A percentile compares a stretch with the other conserved stretches of the same genome.
phyloP scores from a whole-genome alignment of 768 basidiomycete genomes.

The Asterophora lycoperdoides region DNA sequence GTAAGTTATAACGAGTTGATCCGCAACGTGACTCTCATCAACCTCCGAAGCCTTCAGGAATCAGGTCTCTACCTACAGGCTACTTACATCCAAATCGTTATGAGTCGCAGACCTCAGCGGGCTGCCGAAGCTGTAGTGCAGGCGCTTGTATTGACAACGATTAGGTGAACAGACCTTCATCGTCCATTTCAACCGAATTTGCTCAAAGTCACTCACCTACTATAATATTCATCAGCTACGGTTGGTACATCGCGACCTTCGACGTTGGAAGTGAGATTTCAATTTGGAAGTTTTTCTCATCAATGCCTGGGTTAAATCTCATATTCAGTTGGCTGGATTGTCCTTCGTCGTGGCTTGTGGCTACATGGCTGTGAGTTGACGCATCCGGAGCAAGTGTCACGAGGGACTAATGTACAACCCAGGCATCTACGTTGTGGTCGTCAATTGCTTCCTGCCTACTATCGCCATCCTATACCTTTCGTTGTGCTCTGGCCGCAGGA shows the following conservation, averaged over 20 bases:
- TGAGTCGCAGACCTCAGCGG: conserved; percentile 8
- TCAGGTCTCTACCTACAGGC: too few species aligned
- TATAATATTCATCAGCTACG: conserved; percentile 21
- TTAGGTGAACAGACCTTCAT: conserved; percentile 16
- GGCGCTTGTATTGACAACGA: conserved; percentile 20
- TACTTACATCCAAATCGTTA: too few species aligned
- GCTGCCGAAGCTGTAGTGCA: conserved; percentile 19
- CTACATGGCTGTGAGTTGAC: conserved; percentile 21
- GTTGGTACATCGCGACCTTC: conserved; percentile 31
- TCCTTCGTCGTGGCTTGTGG: conserved; percentile 18
- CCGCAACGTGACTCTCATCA: too few species aligned
- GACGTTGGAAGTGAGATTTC: conserved; percentile 24
- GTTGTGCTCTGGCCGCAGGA: conserved; percentile 30
- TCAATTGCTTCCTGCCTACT: conserved; percentile 23
- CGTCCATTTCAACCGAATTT: neutral
- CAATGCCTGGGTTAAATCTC: neutral
- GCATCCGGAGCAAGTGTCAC: neutral
- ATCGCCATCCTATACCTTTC: conserved; percentile 30
- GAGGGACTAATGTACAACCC: neutral
- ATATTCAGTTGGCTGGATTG: conserved; percentile 27
- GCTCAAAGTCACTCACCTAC: neutral
- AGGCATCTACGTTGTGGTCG: conserved; percentile 29
- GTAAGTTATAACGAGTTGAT: too few species aligned
- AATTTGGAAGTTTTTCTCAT: neutral
- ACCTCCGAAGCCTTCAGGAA: too few species aligned